Conservation (phyloP, 148 eudicot genomes). For the Mesembryanthemum crystallinum region DNA sequence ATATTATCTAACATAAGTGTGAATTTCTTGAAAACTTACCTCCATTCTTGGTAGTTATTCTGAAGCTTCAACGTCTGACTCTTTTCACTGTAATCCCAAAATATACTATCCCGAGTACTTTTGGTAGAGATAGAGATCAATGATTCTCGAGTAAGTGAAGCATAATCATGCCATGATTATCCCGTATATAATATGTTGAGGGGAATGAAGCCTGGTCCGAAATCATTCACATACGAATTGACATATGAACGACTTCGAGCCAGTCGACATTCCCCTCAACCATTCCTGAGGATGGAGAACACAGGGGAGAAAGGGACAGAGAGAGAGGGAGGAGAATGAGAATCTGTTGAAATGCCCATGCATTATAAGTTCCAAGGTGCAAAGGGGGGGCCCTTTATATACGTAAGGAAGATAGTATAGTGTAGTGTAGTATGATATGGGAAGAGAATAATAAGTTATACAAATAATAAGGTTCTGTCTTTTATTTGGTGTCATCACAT, state of each 20-base stretch:
- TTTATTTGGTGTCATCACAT: constrained; percentile 24
- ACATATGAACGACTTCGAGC: constrained; percentile 45
- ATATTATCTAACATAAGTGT: too few relatives aligned
- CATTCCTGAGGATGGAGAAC: constrained; percentile 1
- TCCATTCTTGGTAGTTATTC: too few relatives aligned
- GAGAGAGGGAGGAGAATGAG: constrained; percentile 4
- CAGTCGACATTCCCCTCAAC: constrained; percentile 81
- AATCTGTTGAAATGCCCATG: constrained; percentile 4
- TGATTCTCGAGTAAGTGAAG: too few relatives aligned
- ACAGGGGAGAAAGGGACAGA: neutral
- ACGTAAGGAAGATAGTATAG: neutral
- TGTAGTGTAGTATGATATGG: constrained; percentile 3
- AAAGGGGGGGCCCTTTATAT: neutral
- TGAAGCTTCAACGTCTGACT: too few relatives aligned
- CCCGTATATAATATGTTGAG: constrained; percentile 31
- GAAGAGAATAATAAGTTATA: neutral
- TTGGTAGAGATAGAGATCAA: too few relatives aligned
- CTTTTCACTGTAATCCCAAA: too few relatives aligned
- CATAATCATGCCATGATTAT: neutral
- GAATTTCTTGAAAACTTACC: too few relatives aligned
- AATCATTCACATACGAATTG: constrained; percentile 33
- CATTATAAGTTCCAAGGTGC: constrained; percentile 14
- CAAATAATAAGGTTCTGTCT: constrained; percentile 23
- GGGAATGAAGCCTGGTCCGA: constrained; percentile 94
- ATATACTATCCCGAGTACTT: too few relatives aligned